Evolutionary conservation across 805 yeast species (phyloP).

Genomic region (Candida incommunis): DNA sequence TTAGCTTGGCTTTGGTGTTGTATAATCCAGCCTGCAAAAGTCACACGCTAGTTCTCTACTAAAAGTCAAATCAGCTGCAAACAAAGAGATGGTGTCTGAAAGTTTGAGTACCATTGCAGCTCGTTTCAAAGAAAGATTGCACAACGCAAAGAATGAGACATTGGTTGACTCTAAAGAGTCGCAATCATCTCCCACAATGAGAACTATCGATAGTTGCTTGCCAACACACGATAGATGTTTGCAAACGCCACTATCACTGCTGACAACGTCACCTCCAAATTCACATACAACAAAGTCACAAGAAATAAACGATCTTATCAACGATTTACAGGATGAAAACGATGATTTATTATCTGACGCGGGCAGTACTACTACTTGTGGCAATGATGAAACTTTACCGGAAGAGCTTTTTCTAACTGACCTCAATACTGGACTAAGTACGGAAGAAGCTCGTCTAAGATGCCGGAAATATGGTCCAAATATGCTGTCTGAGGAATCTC

Average conservation of each 20-base stretch:
- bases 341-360: conserved; percentile 28
- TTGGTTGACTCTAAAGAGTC: too few relatives aligned
- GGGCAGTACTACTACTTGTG: conserved; percentile 6
- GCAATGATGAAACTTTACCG: conserved; percentile 45
- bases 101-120: background rate
- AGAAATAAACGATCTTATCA: background rate
- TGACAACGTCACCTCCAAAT: background rate
- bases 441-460: conserved; percentile 68
- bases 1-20: too few relatives aligned
- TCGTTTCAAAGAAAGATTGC: background rate
- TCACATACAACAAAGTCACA: too few relatives aligned
- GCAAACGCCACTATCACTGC: background rate
- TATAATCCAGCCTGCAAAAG: too few relatives aligned
- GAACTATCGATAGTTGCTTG: too few relatives aligned
- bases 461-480: conserved; percentile 84
- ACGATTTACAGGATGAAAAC: conserved; percentile 13
- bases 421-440: conserved; percentile 59
- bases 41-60: too few relatives aligned
- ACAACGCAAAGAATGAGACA: background rate
- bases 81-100: background rate
- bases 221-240: too few relatives aligned
- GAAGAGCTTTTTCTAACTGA: conserved; percentile 77
- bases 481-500: conserved; percentile 83
- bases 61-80: too few relatives aligned
- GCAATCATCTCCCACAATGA: too few relatives aligned